A percentile compares a stretch with the other conserved stretches of the same genome.
phyloP scores from a whole-genome alignment of 352 stramenopile genomes.

The Pseudoperonospora humuli region DNA sequence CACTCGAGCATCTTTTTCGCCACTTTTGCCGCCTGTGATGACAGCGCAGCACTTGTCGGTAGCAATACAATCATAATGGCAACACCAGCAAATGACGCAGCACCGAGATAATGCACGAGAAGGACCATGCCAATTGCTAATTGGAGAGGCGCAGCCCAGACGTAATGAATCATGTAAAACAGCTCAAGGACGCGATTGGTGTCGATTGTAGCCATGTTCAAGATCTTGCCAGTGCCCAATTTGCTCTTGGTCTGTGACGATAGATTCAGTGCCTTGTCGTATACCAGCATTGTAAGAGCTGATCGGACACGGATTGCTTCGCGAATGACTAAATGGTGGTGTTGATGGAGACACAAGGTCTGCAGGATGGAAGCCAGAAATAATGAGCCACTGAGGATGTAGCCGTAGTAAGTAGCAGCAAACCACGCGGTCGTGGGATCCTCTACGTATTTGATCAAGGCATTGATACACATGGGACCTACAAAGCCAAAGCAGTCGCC shows the following conservation, averaged over 20 bases:
- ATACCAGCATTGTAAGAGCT: constrained; percentile 59
- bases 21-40: constrained; percentile 29
- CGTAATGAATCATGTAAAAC: constrained; percentile 53
- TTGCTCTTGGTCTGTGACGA: constrained; percentile 52
- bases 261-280: constrained; percentile 44
- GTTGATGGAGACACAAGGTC: constrained; percentile 56
- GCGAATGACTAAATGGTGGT: constrained; percentile 55
- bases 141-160: constrained; percentile 53
- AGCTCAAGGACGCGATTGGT: constrained; percentile 86
- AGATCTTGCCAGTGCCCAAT: constrained; percentile 73
- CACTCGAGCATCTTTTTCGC: constrained; percentile 37
- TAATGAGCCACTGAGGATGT: constrained; percentile 39
- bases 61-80: constrained; percentile 50
- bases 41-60: constrained; percentile 30
- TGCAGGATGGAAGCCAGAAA: constrained; percentile 42
- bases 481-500: constrained; percentile 91
- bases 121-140: constrained; percentile 46
- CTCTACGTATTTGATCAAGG: constrained; percentile 61
- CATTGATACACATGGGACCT: constrained; percentile 35
- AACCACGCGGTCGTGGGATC: constrained; percentile 38
- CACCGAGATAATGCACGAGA: constrained; percentile 41
- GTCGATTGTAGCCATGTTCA: constrained; percentile 93
- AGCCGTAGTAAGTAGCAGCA: constrained; percentile 39
- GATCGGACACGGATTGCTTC: constrained; percentile 58
- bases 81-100: constrained; percentile 46